Base-by-base conservation (phyloP, 2,329 filamentous ascomycete species). In the Phyllachora maydis region DNA sequence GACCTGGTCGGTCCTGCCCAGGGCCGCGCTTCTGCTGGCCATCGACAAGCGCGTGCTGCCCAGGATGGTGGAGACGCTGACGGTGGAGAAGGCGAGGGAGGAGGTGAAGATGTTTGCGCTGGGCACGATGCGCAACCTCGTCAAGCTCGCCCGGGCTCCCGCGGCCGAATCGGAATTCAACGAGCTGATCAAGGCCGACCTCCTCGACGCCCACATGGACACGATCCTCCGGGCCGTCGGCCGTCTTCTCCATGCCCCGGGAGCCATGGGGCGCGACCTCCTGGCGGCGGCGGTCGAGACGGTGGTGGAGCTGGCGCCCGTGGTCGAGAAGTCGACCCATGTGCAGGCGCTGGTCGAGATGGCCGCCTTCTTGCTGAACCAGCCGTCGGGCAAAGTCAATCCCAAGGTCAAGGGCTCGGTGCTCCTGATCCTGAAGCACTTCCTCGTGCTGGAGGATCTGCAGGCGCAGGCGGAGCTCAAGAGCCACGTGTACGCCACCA, bases 41-140 rank as follows among this genome's bases (percentile, higher is more conserved):
- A 42, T 56, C 18, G 64, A 73, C 8, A 45, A 61, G 6, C 62
- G 70, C 10, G 54, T 85, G n/a, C 42, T 95, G 15, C 55, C 56
- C 10, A 70, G 71, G 34, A 49, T 92, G 10, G 65, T 81, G 19
- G 68, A 78, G 32, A 76, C 73, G 35, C 50, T 98, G 14, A 57
- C 59, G 4, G 58, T 75, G 5, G 58, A 65, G 21, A 85, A 67
- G 18, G 37, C 38, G 26, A 46, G 88, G 43, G 77, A 85, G 30
- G 73, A 82, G 27, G 83, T 98, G 26, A 88, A 83, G 39, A 50
- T 76, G 1, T 91, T 79, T 41, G 66, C 83, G 1, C 54, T 98
- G 15, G 60, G 68, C 8, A 72, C 95, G 19, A 45, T 98, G 21
- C 61, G 65, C 20, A 74, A 69, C 26, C 52, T 85, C 16, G 59